Conservation (phyloP, 2,329 filamentous ascomycete species). For the Uncinocarpus reesii region DNA sequence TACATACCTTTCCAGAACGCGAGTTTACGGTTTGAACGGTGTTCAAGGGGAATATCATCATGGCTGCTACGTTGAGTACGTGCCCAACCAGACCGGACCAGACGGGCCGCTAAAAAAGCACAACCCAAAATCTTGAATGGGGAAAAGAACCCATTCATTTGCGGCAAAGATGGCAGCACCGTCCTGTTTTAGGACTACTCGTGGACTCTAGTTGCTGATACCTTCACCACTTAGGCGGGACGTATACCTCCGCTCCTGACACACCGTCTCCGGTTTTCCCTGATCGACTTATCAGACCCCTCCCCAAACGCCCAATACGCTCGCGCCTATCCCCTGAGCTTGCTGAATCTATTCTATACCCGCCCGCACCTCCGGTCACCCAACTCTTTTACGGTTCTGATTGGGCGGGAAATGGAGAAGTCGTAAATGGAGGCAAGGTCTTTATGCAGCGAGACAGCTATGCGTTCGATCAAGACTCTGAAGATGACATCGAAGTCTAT, state of each 20-base stretch:
- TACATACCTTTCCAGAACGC: neutral
- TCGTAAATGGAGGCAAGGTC: slow-evolving; percentile 38
- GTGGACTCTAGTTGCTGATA: slow-evolving; percentile 31
- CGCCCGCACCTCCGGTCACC: slow-evolving; percentile 58
- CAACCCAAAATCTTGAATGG: neutral
- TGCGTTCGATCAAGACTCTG: slow-evolving; percentile 28
- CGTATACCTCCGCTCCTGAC: slow-evolving; percentile 50
- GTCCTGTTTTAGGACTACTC: slow-evolving; percentile 4
- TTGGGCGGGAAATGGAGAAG: slow-evolving; percentile 47
- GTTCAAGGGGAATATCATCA: slow-evolving; percentile 20
- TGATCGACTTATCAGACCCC: slow-evolving; percentile 81
- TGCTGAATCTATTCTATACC: slow-evolving; percentile 71
- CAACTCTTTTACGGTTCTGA: slow-evolving; percentile 67
- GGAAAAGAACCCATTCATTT: neutral
- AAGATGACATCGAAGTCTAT: slow-evolving; percentile 35
- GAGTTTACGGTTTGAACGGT: neutral
- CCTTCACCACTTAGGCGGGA: slow-evolving; percentile 33
- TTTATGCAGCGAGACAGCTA: slow-evolving; percentile 39
- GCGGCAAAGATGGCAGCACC: neutral
- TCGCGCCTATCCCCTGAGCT: slow-evolving; percentile 78
- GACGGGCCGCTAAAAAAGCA: too few species aligned
- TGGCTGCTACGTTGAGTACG: slow-evolving; percentile 39
- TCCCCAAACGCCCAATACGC: slow-evolving; percentile 79
- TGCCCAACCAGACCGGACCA: slow-evolving; percentile 18
- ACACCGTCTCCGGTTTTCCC: slow-evolving; percentile 71